Percentiles rank a stretch among this genome's conserved stretches.
phyloP scores from a whole-genome alignment of 495 filamentous ascomycete genomes.

The Friedmanniomyces endolithicus region DNA sequence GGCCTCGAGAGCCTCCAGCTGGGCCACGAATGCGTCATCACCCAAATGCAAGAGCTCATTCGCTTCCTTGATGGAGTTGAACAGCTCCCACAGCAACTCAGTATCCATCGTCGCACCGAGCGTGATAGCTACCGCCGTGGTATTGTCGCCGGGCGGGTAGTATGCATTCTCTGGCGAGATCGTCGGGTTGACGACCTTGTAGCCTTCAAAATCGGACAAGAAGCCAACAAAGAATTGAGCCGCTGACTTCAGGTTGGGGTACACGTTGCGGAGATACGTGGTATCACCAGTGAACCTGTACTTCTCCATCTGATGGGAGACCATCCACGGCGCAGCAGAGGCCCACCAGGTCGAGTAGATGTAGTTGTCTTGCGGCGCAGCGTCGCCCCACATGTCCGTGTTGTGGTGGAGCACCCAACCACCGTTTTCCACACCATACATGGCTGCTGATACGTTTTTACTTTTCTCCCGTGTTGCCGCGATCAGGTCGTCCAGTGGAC shows the following conservation, averaged over 20 bases:
- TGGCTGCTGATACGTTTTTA: constrained; percentile 29
- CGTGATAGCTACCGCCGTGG: background rate
- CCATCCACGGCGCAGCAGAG: constrained; percentile 16
- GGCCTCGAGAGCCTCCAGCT: background rate
- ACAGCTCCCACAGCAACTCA: constrained; percentile 16
- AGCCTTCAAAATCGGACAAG: constrained; percentile 13
- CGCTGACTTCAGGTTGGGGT: constrained; percentile 10
- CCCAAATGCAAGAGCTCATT: background rate
- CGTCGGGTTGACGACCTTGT: constrained; percentile 15
- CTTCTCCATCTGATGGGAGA: constrained; percentile 12
- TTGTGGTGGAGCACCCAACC: constrained; percentile 30
- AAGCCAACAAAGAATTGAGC: constrained; percentile 18
- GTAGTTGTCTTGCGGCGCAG: constrained; percentile 18
- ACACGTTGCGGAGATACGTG: constrained; percentile 6
- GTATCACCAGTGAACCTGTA: constrained; percentile 18
- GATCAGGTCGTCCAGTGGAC: constrained; percentile 33
- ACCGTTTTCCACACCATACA: constrained; percentile 36
- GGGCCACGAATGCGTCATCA: background rate
- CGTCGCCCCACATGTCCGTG: constrained; percentile 22
- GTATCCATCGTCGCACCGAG: constrained; percentile 12
- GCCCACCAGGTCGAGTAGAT: constrained; percentile 15
- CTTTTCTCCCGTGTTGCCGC: constrained; percentile 30
- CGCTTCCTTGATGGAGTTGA: constrained; percentile 11
- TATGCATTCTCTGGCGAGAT: constrained; percentile 20
- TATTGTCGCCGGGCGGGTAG: constrained; percentile 3